Evolutionary conservation across 148 eudicot genomes (phyloP), one percentile per base, ranked within the genome.

Genomic region (Rhododendron ferrugineum): DNA sequence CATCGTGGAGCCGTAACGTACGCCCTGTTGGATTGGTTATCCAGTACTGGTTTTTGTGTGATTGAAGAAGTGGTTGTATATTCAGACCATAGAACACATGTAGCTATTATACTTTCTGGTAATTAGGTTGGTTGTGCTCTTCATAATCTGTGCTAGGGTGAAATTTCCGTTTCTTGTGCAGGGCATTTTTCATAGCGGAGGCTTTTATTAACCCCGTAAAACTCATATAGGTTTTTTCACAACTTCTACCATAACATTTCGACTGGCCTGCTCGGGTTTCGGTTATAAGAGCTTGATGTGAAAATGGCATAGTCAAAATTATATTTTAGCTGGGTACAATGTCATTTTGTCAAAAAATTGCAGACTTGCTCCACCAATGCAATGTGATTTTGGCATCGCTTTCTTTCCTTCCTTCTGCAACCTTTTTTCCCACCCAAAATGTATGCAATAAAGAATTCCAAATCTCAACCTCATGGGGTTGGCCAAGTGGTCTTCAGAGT

Each of bases 1-100:
- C 50, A 87, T 93, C 4, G 90, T 91, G 26, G 93, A 93, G 89
- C 88, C 88, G 10, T 58, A 58, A 78, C 14, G n/a, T 23, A 2
- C 0, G 0, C 32, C 73, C 4, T 10, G 73, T 66, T 26, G 73
- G 11, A 66, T n/a, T 66, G 32, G 5, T 26, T 66, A 26, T 26
- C 28, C 2, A 10, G 32, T 66, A 66, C 32, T n/a, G 28, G 15
- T 26, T 3, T 66, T 66, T 11, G 2, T 66, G 73, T 28, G 11
- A 26, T 26, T 66, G 5, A 28, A 70, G 75, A 70, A 70, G 75
- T 1, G 75, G 40, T 28, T 70, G 37, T 28, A 28, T 30, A 2
- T 66, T 66, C 11, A 28, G 16, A 11, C 73, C 36, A n/a, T 1
- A 28, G 73, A 26, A 23, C 26, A n/a, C 34, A 26, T 66, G 15